phyloP scores from a whole-genome alignment of 148 eudicot species.

The Fagopyrum homotropicum region DNA sequence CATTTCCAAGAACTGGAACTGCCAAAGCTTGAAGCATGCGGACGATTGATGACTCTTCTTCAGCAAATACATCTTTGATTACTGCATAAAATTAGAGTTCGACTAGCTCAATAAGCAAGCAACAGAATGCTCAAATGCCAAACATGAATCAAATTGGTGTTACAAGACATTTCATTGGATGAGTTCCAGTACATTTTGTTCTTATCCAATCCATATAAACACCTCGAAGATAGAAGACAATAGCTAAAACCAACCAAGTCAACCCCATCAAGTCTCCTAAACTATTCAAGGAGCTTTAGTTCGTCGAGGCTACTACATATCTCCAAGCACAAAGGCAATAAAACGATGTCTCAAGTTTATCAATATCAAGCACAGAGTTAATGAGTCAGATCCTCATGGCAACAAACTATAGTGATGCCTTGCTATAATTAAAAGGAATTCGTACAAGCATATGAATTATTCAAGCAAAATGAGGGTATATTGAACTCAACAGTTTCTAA shows the following conservation, averaged over 20 bases:
- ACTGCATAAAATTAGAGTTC: constrained; percentile 30
- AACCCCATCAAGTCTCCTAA: not conserved
- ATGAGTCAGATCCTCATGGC: not conserved
- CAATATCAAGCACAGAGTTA: not conserved
- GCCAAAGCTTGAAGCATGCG: constrained; percentile 87
- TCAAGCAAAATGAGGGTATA: too few relatives aligned
- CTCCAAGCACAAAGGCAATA: not conserved
- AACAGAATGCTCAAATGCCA: not conserved
- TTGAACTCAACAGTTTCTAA: not conserved
- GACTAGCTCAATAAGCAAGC: not conserved
- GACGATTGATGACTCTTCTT: constrained; percentile 61
- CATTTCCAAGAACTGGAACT: constrained; percentile 87
- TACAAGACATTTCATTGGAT: not conserved
- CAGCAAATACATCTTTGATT: constrained; percentile 49
- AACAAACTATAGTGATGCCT: not conserved
- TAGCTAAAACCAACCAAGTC: not conserved
- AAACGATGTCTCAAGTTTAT: not conserved
- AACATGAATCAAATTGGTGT: not conserved
- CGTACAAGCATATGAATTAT: not conserved
- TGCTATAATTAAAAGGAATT: not conserved
- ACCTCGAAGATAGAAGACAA: not conserved
- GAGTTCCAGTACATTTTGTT: not conserved
- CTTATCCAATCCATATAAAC: not conserved
- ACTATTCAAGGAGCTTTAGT: not conserved
- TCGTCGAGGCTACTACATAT: not conserved